Evolutionary conservation across 768 basidiomycete genomes (phyloP).

Genomic region (Podaxis sp.): DNA sequence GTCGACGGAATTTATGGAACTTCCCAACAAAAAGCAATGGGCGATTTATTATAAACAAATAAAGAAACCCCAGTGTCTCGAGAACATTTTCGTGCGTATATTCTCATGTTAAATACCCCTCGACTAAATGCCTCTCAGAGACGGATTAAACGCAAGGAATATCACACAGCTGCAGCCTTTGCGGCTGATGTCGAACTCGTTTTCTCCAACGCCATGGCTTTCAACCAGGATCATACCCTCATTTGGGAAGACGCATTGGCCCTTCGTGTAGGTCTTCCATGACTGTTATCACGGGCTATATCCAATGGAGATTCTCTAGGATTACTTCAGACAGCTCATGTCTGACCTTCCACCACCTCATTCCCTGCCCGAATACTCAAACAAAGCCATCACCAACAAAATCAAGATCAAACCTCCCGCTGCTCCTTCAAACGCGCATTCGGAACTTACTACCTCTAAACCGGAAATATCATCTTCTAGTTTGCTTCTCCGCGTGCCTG

Average conservation of each 20-base stretch:
- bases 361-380: conserved; percentile 61
- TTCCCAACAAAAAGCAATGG: conserved; percentile 80
- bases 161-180: conserved; percentile 64
- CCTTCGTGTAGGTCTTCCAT: conserved; percentile 50
- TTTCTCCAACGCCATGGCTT: conserved; percentile 84
- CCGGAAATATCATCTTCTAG: conserved; percentile 14
- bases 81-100: conserved; percentile 66
- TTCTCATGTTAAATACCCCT: conserved; percentile 1
- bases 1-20: conserved; percentile 77
- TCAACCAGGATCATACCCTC: conserved; percentile 82
- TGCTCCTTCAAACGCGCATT: conserved; percentile 20
- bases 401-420: conserved; percentile 73
- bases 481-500: conserved; percentile 14
- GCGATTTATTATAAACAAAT: conserved; percentile 79
- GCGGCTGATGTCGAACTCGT: conserved; percentile 87
- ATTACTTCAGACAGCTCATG: conserved; percentile 73
- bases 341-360: conserved; percentile 71
- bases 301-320: conserved; percentile 36
- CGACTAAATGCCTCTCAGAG: conserved; percentile 46
- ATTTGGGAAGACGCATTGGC: conserved; percentile 79
- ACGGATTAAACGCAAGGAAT: conserved; percentile 79
- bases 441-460: background rate
- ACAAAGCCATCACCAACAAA: conserved; percentile 47
- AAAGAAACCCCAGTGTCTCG: conserved; percentile 74
- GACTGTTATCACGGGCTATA: background rate